Percentiles rank a stretch among this genome's conserved stretches.
Evolutionary conservation across 2,329 filamentous ascomycete genomes (phyloP).

Genomic region (Botrytis deweyae): DNA sequence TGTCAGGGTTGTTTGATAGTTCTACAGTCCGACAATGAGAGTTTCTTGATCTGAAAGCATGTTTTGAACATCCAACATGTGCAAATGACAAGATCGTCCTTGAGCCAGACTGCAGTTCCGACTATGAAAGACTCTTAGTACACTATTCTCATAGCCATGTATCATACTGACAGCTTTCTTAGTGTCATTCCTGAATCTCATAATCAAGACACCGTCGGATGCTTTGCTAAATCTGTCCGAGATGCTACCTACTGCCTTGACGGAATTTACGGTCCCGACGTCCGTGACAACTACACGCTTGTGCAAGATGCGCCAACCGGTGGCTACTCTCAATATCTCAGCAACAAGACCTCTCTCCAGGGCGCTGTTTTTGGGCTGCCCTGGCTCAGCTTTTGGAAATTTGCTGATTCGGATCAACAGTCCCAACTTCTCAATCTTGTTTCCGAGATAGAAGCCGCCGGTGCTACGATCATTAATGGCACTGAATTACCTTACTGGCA

Average conservation of each 20-base stretch:
- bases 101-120: not conserved
- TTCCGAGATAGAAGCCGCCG: conserved; percentile 55
- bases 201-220: conserved; percentile 68
- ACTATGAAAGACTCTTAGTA: not conserved
- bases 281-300: conserved; percentile 63
- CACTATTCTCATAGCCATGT: not conserved
- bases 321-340: conserved; percentile 53
- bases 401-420: conserved; percentile 57
- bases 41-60: not conserved
- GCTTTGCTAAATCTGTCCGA: conserved; percentile 65
- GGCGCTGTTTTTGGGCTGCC: conserved; percentile 68
- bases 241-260: conserved; percentile 68
- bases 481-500: conserved; percentile 66
- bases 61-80: not conserved
- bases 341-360: conserved; percentile 46
- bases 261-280: conserved; percentile 64
- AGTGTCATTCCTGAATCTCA: conserved; percentile 64
- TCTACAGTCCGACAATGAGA: conserved; percentile 46
- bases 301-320: conserved; percentile 54
- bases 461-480: conserved; percentile 66
- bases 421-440: conserved; percentile 52
- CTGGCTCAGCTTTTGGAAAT: conserved; percentile 69
- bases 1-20: not conserved
- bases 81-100: not conserved
- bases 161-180: conserved; percentile 36